Base-by-base conservation (phyloP, 2,329 filamentous ascomycete species). In the Pestalotiopsis sp. region DNA sequence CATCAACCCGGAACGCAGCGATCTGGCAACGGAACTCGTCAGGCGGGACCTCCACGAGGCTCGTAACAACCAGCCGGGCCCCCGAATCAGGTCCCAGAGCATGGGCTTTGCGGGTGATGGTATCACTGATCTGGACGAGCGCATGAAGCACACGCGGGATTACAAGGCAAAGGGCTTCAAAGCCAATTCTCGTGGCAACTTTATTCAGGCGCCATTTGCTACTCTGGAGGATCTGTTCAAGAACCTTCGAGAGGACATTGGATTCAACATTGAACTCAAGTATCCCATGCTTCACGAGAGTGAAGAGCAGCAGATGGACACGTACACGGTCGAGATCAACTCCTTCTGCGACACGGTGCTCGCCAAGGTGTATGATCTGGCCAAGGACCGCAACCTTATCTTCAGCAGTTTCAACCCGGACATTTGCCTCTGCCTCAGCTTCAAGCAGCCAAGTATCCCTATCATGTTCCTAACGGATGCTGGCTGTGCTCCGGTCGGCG, bases 261-360 rank as follows among this genome's bases (percentile, higher is more conserved):
- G 96, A 14, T 99, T 99, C 87, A 98, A 99, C 81, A 97, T 99
- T 74, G 96, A 99, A 83, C 93, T 99, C 88, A 98, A 99, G 82
- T 99, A 99, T 78, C 96, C 96, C 4, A 98, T 98, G 95, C 88
- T 99, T 57, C 92, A 95, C 78, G 97, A 99, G 84, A 93, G 90
- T 69, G 94, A 98, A 79, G 93, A 97, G 79, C 93, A 98, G 73
- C 94, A 97, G 74, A 98, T 98, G 94, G 95, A 98, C 78, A 93
- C 93, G 3, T 97, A 97, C 77, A 95, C 94, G 0, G 93, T 98
- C 61, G 96, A 99, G 81, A 88, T 98, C 74, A 98, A 98, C 81
- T 94, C 92, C 1, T 99, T 98, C 79, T 95, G 97, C 77, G 96
- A 99, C 79, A 97, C 94, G 0, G 93, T 99, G 3, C 86, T 99